phyloP scores from a whole-genome alignment of 805 yeast species.

The Spathaspora hagerdaliae region DNA sequence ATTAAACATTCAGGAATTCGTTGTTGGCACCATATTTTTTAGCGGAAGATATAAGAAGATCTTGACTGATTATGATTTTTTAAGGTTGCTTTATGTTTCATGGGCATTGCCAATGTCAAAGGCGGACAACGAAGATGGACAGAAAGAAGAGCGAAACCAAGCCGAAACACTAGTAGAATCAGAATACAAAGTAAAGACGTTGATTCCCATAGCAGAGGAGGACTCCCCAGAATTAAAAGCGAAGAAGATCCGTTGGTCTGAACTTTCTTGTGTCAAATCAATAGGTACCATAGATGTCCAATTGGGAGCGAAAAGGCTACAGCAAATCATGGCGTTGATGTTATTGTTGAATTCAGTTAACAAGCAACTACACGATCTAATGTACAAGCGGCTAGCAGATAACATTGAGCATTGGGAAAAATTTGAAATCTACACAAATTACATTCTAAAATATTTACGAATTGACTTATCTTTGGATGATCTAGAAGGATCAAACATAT shows the following conservation, averaged over 20 bases:
- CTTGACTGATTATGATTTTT: slow-evolving; percentile 36
- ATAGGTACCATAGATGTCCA: slow-evolving; percentile 43
- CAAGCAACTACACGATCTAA: slow-evolving; percentile 22
- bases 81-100: slow-evolving; percentile 46
- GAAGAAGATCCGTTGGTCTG: slow-evolving; percentile 22
- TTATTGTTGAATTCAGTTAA: slow-evolving; percentile 40
- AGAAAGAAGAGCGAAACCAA: background rate
- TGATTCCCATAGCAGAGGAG: slow-evolving; percentile 7
- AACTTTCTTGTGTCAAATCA: slow-evolving; percentile 20
- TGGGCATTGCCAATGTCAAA: slow-evolving; percentile 14
- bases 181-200: slow-evolving; percentile 17
- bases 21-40: slow-evolving; percentile 31
- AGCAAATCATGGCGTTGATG: slow-evolving; percentile 45
- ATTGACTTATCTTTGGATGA: slow-evolving; percentile 21
- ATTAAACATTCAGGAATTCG: slow-evolving; percentile 34
- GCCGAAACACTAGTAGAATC: slow-evolving; percentile 1
- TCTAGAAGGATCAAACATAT: slow-evolving; percentile 6
- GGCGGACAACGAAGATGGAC: background rate
- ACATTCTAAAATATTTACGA: slow-evolving; percentile 49
- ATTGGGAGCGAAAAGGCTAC: slow-evolving; percentile 35
- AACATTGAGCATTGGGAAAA: slow-evolving; percentile 33
- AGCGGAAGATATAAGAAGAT: slow-evolving; percentile 37
- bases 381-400: slow-evolving; percentile 20
- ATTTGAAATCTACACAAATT: slow-evolving; percentile 42
- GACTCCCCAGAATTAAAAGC: slow-evolving; percentile 10